Base-by-base conservation (phyloP, 2,329 filamentous ascomycete genomes). In the Diaporthe citriasiana region DNA sequence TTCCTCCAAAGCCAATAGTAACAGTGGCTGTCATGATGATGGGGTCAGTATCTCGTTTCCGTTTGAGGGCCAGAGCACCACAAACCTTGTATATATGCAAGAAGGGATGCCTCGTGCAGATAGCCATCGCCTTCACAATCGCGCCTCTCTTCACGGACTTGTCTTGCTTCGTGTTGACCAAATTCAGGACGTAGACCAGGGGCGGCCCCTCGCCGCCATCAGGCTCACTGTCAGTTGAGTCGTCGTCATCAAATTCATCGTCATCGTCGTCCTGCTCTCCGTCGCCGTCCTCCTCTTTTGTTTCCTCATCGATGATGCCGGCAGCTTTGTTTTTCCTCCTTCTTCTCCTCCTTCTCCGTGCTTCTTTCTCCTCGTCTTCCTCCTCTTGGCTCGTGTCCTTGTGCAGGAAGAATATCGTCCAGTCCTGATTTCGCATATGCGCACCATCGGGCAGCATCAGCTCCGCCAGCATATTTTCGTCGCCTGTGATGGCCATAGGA, bases 401-500 rank as follows among this genome's bases (percentile, higher is more conserved):
- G 85, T 99, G 97, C 73, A 99, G 83, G 82, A 99, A 99, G 86
- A 99, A 99, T 72, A 98, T 98, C 55, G 97, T 99, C 97, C 97
- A 99, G 82, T 99, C 97, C 84, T 98, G 95, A 80, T 94, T 96
- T 51, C 97, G 91, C 75, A 97, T 92, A 84, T 99, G 97, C 30
- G 96, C 95, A 84, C 98, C 96, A 83, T 99, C 97, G 0, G 97
- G 97, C 82, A 99, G 86, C 97, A 99, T 99, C 80, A 99, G 90
- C 86, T 99, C 97, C 9, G 97, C 97, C 80, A 99, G 85, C 95
- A 98, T 98, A 80, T 97, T 93, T 85, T 99, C 97, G 82, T 99
- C 96, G 42, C 97, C 96, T 68, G 95, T 98, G 76, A 99, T 98
- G 68, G 96, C 92, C 55, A 94, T 93, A 0, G 97, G 97, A 81